Base-by-base conservation (phyloP, 148 eudicot species). In the Spergularia marina region DNA sequence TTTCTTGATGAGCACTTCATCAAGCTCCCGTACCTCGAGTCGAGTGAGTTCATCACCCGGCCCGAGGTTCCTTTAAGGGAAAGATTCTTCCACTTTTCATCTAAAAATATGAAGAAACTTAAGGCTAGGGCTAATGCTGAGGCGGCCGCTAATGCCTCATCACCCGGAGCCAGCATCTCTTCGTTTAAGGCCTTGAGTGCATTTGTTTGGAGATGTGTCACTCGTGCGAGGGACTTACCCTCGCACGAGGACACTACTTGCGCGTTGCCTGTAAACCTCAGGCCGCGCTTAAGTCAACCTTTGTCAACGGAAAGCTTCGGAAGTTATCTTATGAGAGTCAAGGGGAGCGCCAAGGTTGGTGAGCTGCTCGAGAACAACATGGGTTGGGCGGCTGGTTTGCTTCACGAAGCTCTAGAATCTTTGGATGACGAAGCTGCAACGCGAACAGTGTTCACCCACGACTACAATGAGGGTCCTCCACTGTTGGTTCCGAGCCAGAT, bases 241-340 rank as follows among this genome's bases (percentile, higher is more conserved):
- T 74, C 72, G 1, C 23, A 9, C 5, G 82, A 86, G 23, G 62
- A 74, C 78, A 90, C 98, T n/a, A 89, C 89, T 72, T 90, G 89
- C 53, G 17, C 86, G 25, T 80, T 92, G 83, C 90, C 89, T 1
- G 84, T 83, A 6, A 87, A 89, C 63, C 83, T 87, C 51, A 75
- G 98, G 23, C 90, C 85, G 65, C 75, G 93, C 20, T 73, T 90
- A 0, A 82, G 82, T 36, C 98, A 91, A 2, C 71, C 65, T 62
- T 80, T 92, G 7, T 80, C 88, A n/a, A 80, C 89, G 12, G 40
- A 81, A 1, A 87, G 82, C 74, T 89, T 90, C 61, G 96, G 91
- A 1, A 88, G 86, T 71, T 87, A 85, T 69, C 84, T 86, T 10
- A 84, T 85, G 7, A 40, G 60, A 0, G 84, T 87, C 25, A 78